A percentile compares a stretch with the other conserved stretches of the same genome.
These are phyloP conservation scores for Paulownia fortunei DNA, from an alignment of 257 asterid genomes.

Conservation along the genomic window DNA sequence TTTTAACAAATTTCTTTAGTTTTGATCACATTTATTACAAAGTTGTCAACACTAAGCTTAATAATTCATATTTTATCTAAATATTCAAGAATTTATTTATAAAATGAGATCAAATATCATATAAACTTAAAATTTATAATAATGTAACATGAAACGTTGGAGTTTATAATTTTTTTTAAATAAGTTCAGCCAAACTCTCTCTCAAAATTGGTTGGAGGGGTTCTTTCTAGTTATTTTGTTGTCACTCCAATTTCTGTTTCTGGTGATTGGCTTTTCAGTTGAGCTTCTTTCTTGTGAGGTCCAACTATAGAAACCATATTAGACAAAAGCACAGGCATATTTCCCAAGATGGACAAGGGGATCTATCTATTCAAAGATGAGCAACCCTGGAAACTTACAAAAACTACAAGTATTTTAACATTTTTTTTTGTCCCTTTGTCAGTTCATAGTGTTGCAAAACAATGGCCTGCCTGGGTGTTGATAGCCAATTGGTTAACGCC, in stretches of 20 bases:
- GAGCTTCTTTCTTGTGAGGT: conserved; percentile 22
- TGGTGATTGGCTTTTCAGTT: conserved; percentile 6
- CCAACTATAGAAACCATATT: conserved; percentile 21
- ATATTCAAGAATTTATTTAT: too few species aligned
- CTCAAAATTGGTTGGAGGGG: conserved; percentile 28
- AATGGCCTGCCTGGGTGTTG: background rate
- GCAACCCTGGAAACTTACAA: background rate
- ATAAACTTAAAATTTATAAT: too few species aligned
- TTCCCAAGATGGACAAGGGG: background rate
- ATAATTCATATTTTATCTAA: too few species aligned
- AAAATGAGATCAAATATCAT: too few species aligned
- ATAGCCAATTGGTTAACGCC: background rate
- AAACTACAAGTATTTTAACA: background rate
- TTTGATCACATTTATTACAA: too few species aligned
- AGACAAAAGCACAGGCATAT: background rate
- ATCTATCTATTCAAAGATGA: background rate
- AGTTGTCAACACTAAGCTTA: too few species aligned
- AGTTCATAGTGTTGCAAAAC: background rate
- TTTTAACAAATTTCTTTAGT: too few species aligned
- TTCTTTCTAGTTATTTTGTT: conserved; percentile 1
- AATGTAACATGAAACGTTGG: too few species aligned
- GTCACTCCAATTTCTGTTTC: conserved; percentile 1
- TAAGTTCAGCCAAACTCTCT: too few species aligned
- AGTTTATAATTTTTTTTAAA: too few species aligned
- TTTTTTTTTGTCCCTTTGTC: conserved; percentile 5